Percentiles rank a stretch among this genome's conserved stretches.
Evolutionary conservation across 1,139 yeast species (phyloP).

Genomic region (Geotrichum aggregatum): DNA sequence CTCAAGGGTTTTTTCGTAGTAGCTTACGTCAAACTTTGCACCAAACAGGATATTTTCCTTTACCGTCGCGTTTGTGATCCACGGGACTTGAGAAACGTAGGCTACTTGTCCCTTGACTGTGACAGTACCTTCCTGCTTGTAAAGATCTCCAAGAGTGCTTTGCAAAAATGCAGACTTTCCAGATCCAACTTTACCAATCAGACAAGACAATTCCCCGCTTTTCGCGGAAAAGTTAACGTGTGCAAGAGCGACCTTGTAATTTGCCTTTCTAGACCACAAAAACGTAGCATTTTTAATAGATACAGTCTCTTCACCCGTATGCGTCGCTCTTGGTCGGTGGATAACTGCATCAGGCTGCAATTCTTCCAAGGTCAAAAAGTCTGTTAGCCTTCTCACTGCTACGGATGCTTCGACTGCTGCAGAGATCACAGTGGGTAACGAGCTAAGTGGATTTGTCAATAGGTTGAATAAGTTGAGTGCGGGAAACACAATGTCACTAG

Average conservation of each 20-base stretch:
- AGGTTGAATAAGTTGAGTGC: conserved; percentile 59
- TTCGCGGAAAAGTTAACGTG: conserved; percentile 51
- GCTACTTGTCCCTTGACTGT: conserved; percentile 66
- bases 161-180: conserved; percentile 70
- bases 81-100: conserved; percentile 75
- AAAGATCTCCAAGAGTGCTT: conserved; percentile 58
- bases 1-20: conserved; percentile 61
- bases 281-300: conserved; percentile 46
- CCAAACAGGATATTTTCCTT: conserved; percentile 80
- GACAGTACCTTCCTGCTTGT: conserved; percentile 58
- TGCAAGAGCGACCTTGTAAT: conserved; percentile 47
- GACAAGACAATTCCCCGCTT: conserved; percentile 63
- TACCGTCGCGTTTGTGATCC: conserved; percentile 74
- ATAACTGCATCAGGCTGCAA: conserved; percentile 44
- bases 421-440: conserved; percentile 41
- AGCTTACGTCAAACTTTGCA: conserved; percentile 61
- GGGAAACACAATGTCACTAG: conserved; percentile 73
- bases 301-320: conserved; percentile 41
- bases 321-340: conserved; percentile 26
- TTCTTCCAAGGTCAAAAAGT: conserved; percentile 52
- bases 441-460: conserved; percentile 57
- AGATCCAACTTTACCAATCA: conserved; percentile 78
- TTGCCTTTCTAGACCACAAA: conserved; percentile 43
- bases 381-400: conserved; percentile 52
- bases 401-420: conserved; percentile 56